These are phyloP conservation scores for Circinella umbellata DNA, from an alignment of 371 early-diverging fungal species.

Conservation along the genomic window DNA sequence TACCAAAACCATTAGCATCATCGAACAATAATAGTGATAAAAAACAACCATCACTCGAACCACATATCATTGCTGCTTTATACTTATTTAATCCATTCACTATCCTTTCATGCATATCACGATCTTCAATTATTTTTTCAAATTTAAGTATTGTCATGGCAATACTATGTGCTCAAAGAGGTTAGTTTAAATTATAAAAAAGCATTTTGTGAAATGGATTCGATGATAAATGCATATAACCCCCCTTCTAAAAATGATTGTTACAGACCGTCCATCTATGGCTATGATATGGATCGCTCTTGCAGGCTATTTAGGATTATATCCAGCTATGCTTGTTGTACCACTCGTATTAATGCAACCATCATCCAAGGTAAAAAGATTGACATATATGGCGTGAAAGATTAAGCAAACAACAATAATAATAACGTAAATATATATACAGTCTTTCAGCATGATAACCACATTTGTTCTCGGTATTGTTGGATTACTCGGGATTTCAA, in stretches of 20 bases:
- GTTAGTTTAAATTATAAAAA: conserved; percentile 31
- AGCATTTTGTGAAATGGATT: too few species aligned
- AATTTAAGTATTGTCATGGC: conserved; percentile 72
- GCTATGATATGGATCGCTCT: conserved; percentile 75
- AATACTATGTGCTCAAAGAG: conserved; percentile 67
- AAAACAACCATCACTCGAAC: conserved; percentile 21
- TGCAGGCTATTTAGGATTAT: conserved; percentile 81
- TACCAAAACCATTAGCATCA: conserved; percentile 1
- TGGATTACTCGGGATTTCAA: conserved; percentile 60
- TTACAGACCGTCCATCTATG: conserved; percentile 19
- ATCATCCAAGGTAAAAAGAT: conserved; percentile 4
- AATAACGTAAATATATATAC: not conserved
- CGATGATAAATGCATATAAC: too few species aligned
- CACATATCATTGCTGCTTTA: conserved; percentile 51
- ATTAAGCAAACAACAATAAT: too few species aligned
- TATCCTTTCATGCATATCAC: conserved; percentile 74
- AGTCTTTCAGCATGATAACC: not conserved
- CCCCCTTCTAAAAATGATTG: not conserved
- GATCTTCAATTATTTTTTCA: conserved; percentile 77
- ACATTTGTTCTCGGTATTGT: conserved; percentile 15
- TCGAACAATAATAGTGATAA: conserved; percentile 23
- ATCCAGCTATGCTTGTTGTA: conserved; percentile 81
- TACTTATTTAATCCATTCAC: conserved; percentile 89
- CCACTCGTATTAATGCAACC: conserved; percentile 59
- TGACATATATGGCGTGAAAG: not conserved